Conservation (phyloP, 1,284 basidiomycete species). For the Cutaneotrichosporon curvatum region DNA sequence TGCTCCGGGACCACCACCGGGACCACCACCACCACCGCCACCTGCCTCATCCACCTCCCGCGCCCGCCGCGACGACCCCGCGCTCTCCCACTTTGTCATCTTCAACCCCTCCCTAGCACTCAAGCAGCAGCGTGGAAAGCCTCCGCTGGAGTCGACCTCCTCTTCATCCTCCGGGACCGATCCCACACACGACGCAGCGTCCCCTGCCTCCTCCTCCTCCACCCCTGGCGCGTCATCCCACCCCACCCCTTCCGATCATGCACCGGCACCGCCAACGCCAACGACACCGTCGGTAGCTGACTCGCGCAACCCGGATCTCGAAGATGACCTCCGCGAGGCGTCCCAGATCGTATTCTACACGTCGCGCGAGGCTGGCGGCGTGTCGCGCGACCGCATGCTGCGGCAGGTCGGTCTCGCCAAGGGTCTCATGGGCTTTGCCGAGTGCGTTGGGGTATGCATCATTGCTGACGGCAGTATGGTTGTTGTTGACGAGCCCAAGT, state of each 20-base stretch:
- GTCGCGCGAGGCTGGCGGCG: constrained; percentile 25
- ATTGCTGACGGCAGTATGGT: constrained; percentile 24
- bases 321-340: constrained; percentile 39
- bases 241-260: too few species aligned
- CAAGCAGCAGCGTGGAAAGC: not conserved
- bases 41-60: too few species aligned
- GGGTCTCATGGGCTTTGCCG: constrained; percentile 39
- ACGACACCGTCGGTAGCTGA: not conserved
- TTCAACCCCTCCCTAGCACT: constrained; percentile 34
- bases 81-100: constrained; percentile 40
- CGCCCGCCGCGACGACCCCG: not conserved
- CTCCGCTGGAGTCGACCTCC: too few species aligned
- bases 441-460: constrained; percentile 9
- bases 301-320: constrained; percentile 25
- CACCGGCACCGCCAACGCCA: too few species aligned
- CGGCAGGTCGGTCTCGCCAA: constrained; percentile 40
- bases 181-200: too few species aligned
- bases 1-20: too few species aligned
- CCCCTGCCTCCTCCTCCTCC: too few species aligned
- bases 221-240: too few species aligned
- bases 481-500: not conserved
- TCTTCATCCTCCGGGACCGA: too few species aligned
- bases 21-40: too few species aligned
- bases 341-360: constrained; percentile 43
- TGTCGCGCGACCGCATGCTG: constrained; percentile 39